Percentiles rank a stretch among this genome's conserved stretches.
These are phyloP conservation scores for Ophiostoma novo-ulmi DNA, from an alignment of 2,329 filamentous ascomycete genomes.

Conservation along the genomic window DNA sequence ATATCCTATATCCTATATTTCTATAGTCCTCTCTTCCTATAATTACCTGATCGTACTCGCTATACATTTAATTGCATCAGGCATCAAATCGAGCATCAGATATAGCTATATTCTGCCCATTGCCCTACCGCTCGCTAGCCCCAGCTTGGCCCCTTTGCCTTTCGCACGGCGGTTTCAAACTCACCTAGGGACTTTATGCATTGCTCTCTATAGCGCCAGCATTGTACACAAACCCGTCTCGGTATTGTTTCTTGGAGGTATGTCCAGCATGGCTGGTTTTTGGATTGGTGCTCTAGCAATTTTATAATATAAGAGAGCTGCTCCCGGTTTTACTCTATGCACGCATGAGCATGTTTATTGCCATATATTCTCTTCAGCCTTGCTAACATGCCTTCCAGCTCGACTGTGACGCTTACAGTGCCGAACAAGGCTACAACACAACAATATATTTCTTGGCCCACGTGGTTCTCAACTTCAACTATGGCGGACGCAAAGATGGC, in stretches of 20 bases:
- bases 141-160: not conserved
- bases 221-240: not conserved
- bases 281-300: not conserved
- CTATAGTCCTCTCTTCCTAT: not conserved
- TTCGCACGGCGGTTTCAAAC: not conserved
- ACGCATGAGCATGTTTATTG: not conserved
- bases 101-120: not conserved
- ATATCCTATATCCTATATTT: not conserved
- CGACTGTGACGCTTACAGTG: not conserved
- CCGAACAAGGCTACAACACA: not conserved
- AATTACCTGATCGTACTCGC: not conserved
- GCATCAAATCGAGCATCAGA: not conserved
- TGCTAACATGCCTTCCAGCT: not conserved
- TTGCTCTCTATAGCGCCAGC: conserved; percentile 5
- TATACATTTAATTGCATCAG: not conserved
- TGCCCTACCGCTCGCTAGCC: not conserved
- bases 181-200: not conserved
- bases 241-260: not conserved
- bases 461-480: not conserved
- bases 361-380: not conserved
- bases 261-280: not conserved
- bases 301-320: not conserved
- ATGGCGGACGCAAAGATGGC: not conserved
- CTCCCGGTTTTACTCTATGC: too few relatives aligned
- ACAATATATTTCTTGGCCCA: not conserved